Evolutionary conservation across 2,329 filamentous ascomycete species (phyloP).

Genomic region (Phoma sp.): DNA sequence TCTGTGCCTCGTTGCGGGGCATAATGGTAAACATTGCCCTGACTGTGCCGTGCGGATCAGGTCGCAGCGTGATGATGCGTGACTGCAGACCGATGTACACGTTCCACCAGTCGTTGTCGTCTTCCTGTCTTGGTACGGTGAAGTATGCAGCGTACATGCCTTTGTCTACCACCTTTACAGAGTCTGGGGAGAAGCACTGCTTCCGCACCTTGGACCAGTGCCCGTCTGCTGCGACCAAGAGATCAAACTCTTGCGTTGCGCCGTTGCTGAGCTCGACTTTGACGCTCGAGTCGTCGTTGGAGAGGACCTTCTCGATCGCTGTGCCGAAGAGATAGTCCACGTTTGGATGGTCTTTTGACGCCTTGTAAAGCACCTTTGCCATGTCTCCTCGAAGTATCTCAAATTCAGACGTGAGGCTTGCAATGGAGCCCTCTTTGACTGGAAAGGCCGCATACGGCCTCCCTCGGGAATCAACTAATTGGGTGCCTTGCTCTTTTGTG

Average conservation of each 20-base stretch:
- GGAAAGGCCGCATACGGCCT: constrained; percentile 25
- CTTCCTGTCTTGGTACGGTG: constrained; percentile 41
- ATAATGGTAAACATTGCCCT: constrained; percentile 48
- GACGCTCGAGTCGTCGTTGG: constrained; percentile 45
- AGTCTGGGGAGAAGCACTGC: constrained; percentile 29
- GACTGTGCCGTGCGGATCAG: constrained; percentile 34
- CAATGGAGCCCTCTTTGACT: constrained; percentile 22
- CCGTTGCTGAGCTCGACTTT: constrained; percentile 55
- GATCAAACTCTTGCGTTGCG: constrained; percentile 53
- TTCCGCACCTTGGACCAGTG: constrained; percentile 55
- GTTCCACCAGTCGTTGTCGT: constrained; percentile 45
- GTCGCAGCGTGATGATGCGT: constrained; percentile 35
- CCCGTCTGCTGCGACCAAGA: constrained; percentile 64
- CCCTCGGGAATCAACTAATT: constrained; percentile 35
- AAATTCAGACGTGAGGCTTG: constrained; percentile 26
- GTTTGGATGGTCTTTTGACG: not conserved
- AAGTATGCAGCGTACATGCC: constrained; percentile 47
- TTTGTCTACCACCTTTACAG: constrained; percentile 23
- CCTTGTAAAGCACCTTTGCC: constrained; percentile 40
- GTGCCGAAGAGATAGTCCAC: constrained; percentile 21
- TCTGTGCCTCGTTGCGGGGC: constrained; percentile 25
- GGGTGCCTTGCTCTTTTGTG: constrained; percentile 50
- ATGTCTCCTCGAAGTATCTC: constrained; percentile 43
- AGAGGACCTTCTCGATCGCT: constrained; percentile 30
- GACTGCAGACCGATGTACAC: constrained; percentile 46